Percentiles rank a stretch among this genome's conserved stretches.
Evolutionary conservation across 225 moss, liverwort and hornwort species (phyloP).

Genomic region (Ulota crispa): DNA sequence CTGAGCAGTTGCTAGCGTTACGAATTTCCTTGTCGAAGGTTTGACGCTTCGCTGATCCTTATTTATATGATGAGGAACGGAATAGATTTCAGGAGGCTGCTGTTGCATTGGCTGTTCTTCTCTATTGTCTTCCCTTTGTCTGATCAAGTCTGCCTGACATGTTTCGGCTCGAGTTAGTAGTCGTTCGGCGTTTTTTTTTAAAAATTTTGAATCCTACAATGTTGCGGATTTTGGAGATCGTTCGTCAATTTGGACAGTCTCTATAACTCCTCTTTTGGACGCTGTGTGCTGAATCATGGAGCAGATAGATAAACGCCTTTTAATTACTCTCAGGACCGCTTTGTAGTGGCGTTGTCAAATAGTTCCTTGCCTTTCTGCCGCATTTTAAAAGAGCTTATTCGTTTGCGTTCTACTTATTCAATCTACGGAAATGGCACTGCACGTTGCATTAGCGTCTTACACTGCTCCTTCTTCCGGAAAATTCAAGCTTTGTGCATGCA

Average conservation of each 20-base stretch:
- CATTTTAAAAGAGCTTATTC: conserved; percentile 12
- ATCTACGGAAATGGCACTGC: not conserved
- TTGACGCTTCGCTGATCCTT: not conserved
- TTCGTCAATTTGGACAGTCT: not conserved
- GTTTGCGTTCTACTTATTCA: not conserved
- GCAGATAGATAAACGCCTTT: not conserved
- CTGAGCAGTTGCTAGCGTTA: conserved; percentile 9
- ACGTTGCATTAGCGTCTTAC: not conserved
- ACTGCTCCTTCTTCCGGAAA: not conserved
- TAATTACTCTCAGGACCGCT: not conserved
- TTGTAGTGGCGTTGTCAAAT: not conserved
- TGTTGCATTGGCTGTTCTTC: conserved; percentile 8
- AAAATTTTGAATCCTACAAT: not conserved
- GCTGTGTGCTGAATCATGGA: not conserved
- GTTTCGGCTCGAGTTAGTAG: not conserved
- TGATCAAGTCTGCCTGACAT: conserved; percentile 17
- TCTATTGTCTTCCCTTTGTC: conserved; percentile 2
- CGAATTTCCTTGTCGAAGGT: not conserved
- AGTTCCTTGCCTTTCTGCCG: not conserved
- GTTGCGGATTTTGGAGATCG: not conserved
- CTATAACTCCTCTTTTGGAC: not conserved
- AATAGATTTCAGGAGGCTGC: not conserved
- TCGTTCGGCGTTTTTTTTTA: not conserved
- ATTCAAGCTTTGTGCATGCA: not conserved
- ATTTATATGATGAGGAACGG: not conserved